These are phyloP conservation scores for Rhododendron vialii DNA, from an alignment of 148 eudicot species.

Conservation along the genomic window DNA sequence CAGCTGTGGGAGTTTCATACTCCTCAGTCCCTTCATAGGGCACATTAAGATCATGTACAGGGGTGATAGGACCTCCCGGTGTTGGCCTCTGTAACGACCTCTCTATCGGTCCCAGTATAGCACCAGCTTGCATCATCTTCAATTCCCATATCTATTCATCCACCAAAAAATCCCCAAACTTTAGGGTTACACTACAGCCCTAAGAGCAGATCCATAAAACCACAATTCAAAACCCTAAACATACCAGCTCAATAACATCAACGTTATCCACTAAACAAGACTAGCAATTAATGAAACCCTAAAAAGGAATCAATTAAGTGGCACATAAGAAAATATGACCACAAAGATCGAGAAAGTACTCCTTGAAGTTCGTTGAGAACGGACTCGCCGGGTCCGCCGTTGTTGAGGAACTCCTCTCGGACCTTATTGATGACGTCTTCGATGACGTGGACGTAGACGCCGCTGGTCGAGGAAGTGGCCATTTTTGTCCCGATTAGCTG, in stretches of 20 bases:
- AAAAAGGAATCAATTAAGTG: not conserved
- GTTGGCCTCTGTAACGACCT: slow-evolving; percentile 43
- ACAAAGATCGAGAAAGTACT: slow-evolving; percentile 28
- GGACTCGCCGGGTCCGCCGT: slow-evolving; percentile 69
- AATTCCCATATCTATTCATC: slow-evolving; percentile 75
- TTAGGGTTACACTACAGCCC: not conserved
- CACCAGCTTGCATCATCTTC: slow-evolving; percentile 92
- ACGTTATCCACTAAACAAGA: not conserved
- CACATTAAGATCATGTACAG: slow-evolving; percentile 94
- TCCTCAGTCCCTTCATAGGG: slow-evolving; percentile 94
- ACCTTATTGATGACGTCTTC: slow-evolving; percentile 90
- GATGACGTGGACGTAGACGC: slow-evolving; percentile 72
- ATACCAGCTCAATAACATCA: not conserved
- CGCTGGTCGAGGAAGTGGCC: slow-evolving; percentile 64
- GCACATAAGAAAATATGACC: too few species aligned
- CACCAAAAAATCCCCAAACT: slow-evolving; percentile 5
- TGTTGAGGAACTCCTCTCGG: slow-evolving; percentile 67
- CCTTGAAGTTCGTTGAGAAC: slow-evolving; percentile 80
- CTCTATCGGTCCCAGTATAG: slow-evolving; percentile 64
- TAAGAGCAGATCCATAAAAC: not conserved
- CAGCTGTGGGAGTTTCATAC: slow-evolving; percentile 97
- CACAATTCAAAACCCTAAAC: slow-evolving; percentile 25
- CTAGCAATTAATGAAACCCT: not conserved
- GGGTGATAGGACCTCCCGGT: slow-evolving; percentile 49
- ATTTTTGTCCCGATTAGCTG: slow-evolving; percentile 18